Evolutionary conservation across 73 alveolate species (phyloP).

Genomic region (Paramecium pentaurelia): DNA sequence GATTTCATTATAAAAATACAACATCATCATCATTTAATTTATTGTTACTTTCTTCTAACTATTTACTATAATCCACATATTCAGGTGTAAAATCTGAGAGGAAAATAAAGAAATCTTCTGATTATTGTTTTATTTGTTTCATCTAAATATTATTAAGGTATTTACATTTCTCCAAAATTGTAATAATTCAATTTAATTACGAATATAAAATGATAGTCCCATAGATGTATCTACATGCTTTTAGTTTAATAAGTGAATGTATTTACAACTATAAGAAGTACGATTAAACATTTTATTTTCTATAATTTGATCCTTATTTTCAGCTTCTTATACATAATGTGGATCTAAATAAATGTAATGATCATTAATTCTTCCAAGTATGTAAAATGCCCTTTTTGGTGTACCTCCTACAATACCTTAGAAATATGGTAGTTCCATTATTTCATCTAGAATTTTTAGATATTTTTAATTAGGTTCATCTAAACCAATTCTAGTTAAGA

Average conservation of each 20-base stretch:
- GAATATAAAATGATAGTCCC: constrained; percentile 5
- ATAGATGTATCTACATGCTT: constrained; percentile 14
- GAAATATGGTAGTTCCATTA: constrained; percentile 55
- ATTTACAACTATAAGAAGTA: neutral
- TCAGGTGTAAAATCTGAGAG: neutral
- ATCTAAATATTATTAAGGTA: neutral
- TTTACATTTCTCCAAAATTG: neutral
- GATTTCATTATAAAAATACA: neutral
- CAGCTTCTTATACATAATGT: constrained; percentile 56
- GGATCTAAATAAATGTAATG: constrained; percentile 59
- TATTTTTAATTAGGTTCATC: constrained; percentile 51
- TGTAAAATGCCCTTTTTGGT: constrained; percentile 51
- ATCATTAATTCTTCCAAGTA: constrained; percentile 55
- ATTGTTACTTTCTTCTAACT: neutral
- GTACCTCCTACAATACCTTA: constrained; percentile 59
- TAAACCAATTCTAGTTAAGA: constrained; percentile 46
- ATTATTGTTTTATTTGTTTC: neutral
- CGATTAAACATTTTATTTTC: neutral
- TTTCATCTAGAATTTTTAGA: constrained; percentile 29
- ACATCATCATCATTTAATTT: neutral
- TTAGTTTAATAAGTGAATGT: neutral
- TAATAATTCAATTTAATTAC: neutral
- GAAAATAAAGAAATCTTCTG: neutral
- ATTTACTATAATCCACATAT: neutral
- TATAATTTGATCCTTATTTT: neutral